phyloP scores from a whole-genome alignment of 139 green algal species.

The Micractinium conductrix region DNA sequence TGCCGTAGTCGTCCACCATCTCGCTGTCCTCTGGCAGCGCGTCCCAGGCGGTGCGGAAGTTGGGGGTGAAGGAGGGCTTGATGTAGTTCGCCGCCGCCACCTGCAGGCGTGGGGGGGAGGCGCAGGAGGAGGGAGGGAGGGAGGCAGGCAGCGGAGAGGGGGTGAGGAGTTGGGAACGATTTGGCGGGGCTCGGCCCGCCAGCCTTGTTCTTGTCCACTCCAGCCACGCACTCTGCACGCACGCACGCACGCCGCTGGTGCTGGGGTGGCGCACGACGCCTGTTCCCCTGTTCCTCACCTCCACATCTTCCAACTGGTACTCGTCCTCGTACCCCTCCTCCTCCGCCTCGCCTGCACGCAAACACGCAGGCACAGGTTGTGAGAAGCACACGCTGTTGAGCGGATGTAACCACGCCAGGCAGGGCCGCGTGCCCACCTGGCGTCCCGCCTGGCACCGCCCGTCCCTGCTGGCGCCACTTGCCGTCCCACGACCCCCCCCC shows the following conservation, averaged over 20 bases:
- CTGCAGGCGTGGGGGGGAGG: background rate
- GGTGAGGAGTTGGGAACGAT: no score
- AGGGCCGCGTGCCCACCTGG: background rate
- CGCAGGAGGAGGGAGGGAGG: background rate
- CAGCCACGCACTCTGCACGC: no score
- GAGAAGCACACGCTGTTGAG: no score
- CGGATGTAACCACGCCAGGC: no score
- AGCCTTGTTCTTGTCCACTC: no score
- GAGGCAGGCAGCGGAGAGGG: background rate
- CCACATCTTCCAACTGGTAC: conserved; percentile 97
- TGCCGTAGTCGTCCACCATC: conserved; percentile 90
- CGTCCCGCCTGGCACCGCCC: background rate
- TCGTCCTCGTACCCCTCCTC: conserved; percentile 98
- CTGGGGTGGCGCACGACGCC: background rate
- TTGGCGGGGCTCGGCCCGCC: no score
- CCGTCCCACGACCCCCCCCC: background rate
- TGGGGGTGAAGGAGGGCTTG: conserved; percentile 67
- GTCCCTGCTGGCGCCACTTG: background rate
- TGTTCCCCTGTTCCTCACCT: conserved; percentile 50
- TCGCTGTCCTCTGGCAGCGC: conserved; percentile 78
- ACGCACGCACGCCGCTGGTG: background rate
- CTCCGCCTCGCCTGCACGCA: conserved; percentile 75
- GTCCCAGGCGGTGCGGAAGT: conserved; percentile 92
- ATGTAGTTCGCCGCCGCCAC: conserved; percentile 86
- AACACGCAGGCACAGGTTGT: no score